These are phyloP conservation scores for Gossypium sturtianum DNA, from an alignment of 345 rosid species.

Conservation along the genomic window DNA sequence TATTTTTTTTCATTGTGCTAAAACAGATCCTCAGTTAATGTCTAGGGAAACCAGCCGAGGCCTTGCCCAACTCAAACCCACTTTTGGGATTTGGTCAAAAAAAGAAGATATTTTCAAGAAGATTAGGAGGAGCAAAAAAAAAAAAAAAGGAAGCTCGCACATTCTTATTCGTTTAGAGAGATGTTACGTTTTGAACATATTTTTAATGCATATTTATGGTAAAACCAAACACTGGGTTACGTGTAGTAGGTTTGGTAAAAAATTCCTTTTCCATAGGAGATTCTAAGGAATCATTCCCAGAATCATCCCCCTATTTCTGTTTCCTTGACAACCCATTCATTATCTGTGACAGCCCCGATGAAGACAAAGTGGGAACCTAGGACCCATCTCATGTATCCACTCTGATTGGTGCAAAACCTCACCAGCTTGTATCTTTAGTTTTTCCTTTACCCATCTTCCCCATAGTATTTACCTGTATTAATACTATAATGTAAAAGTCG, in stretches of 20 bases:
- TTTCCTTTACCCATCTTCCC: not conserved
- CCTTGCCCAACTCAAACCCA: not conserved
- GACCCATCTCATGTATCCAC: not conserved
- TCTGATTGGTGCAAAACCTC: not conserved
- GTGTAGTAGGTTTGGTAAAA: too few relatives aligned
- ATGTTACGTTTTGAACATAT: not conserved
- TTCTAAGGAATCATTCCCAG: slow-evolving; percentile 5
- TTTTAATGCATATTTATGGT: not conserved
- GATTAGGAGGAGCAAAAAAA: too few relatives aligned
- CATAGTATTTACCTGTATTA: not conserved
- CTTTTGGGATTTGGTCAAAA: not conserved
- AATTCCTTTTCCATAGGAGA: not conserved
- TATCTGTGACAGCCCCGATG: not conserved
- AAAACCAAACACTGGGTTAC: not conserved
- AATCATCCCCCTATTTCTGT: not conserved
- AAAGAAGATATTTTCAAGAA: not conserved
- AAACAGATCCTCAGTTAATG: too few relatives aligned
- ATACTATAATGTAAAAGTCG: not conserved
- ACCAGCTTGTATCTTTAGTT: not conserved
- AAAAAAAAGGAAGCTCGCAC: too few relatives aligned
- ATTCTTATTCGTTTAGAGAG: not conserved
- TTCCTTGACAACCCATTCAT: not conserved
- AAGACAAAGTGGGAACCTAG: too few relatives aligned
- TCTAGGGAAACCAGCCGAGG: too few relatives aligned
- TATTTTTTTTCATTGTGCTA: too few relatives aligned